These are phyloP conservation scores for Yarrowia divulgata DNA, from an alignment of 805 yeast species.

Conservation along the genomic window DNA sequence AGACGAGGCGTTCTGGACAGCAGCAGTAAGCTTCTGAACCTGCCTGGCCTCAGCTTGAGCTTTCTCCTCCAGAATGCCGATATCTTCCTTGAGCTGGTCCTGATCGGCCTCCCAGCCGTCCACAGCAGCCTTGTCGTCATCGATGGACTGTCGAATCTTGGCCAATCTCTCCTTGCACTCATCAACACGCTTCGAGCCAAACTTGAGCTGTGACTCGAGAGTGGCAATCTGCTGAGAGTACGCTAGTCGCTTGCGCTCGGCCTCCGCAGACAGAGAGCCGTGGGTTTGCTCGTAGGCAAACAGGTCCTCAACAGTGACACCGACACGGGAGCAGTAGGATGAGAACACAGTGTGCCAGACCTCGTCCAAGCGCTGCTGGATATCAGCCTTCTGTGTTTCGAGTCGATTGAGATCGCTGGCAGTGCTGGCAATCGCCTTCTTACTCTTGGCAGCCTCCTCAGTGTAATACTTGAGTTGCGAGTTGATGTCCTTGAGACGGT, in stretches of 20 bases:
- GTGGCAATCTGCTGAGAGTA: constrained; percentile 67
- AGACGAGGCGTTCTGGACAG: constrained; percentile 14
- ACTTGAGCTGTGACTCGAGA: constrained; percentile 65
- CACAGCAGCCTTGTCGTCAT: constrained; percentile 52
- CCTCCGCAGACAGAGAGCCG: constrained; percentile 53
- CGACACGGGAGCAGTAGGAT: constrained; percentile 63
- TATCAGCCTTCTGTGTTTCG: background rate
- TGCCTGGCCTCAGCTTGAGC: constrained; percentile 43
- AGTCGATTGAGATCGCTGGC: constrained; percentile 32
- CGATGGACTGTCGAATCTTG: constrained; percentile 50
- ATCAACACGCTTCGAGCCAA: constrained; percentile 66
- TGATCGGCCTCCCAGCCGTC: constrained; percentile 51
- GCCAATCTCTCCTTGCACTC: constrained; percentile 60
- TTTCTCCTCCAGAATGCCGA: constrained; percentile 48
- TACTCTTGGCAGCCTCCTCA: constrained; percentile 22
- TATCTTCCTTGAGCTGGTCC: constrained; percentile 54
- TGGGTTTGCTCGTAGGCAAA: constrained; percentile 74
- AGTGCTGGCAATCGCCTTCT: constrained; percentile 41
- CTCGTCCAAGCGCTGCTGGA: constrained; percentile 7
- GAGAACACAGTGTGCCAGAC: constrained; percentile 47
- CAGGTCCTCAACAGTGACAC: constrained; percentile 57
- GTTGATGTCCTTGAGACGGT: constrained; percentile 41
- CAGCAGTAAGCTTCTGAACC: constrained; percentile 28
- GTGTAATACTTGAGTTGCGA: constrained; percentile 43
- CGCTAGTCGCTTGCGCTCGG: constrained; percentile 55